phyloP scores from a whole-genome alignment of 2,329 filamentous ascomycete species.

The Ceratocystis albifundus region DNA sequence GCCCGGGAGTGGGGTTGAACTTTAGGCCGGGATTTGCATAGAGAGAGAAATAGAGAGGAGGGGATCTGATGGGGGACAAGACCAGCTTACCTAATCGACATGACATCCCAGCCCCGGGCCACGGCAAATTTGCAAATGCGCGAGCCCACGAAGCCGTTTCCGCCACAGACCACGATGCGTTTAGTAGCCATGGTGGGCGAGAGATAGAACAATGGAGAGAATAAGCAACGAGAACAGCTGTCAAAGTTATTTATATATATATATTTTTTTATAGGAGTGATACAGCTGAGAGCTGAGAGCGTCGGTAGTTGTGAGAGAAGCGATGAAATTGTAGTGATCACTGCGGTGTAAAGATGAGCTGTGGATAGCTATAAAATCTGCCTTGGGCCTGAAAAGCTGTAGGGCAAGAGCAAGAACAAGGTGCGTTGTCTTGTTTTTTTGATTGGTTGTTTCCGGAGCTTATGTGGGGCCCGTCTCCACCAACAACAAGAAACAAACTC shows the following conservation, averaged over 20 bases:
- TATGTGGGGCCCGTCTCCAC: not conserved
- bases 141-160: slow-evolving; percentile 79
- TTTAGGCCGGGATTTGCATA: not conserved
- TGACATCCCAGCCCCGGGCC: slow-evolving; percentile 79
- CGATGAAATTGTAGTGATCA: not conserved
- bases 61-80: not conserved
- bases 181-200: slow-evolving; percentile 49
- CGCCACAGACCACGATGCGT: slow-evolving; percentile 80
- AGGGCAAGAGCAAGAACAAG: too few relatives aligned
- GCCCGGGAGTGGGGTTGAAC: too few relatives aligned
- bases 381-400: too few relatives aligned
- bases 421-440: not conserved
- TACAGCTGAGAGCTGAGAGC: too few relatives aligned
- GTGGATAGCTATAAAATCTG: too few relatives aligned
- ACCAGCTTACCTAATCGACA: slow-evolving; percentile 64
- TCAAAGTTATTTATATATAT: too few relatives aligned
- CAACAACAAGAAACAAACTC: too few relatives aligned
- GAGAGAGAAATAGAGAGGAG: not conserved
- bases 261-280: not conserved
- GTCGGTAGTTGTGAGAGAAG: not conserved
- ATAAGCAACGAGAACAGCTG: not conserved
- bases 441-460: not conserved
- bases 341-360: too few relatives aligned
- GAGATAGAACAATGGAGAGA: not conserved
- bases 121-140: slow-evolving; percentile 87